A percentile compares a stretch with the other conserved stretches of the same genome.
These are phyloP conservation scores for Metschnikowia cubensis DNA, from an alignment of 805 yeast genomes.

Conservation along the genomic window DNA sequence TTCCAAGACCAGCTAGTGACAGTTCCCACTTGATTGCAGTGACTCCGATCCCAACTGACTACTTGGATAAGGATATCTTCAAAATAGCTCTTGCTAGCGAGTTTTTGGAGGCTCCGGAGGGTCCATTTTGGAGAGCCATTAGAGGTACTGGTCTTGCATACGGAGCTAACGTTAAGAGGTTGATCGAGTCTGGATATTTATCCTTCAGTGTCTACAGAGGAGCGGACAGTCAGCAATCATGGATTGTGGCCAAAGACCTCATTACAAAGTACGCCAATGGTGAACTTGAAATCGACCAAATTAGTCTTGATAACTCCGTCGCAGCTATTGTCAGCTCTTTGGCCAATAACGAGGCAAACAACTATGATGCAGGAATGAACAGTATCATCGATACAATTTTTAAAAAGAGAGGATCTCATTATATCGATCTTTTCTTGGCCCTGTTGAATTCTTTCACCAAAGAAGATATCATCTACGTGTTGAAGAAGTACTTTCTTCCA, in stretches of 20 bases:
- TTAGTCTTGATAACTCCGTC: conserved; percentile 66
- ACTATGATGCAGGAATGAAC: conserved; percentile 57
- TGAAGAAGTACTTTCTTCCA: conserved; percentile 59
- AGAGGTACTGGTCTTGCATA: conserved; percentile 94
- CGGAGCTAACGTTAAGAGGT: conserved; percentile 62
- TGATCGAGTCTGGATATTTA: conserved; percentile 64
- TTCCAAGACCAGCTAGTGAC: conserved; percentile 80
- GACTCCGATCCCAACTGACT: conserved; percentile 54
- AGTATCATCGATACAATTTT: conserved; percentile 66
- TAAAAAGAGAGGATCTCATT: conserved; percentile 67
- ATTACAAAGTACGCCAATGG: conserved; percentile 61
- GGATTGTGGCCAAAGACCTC: conserved; percentile 59
- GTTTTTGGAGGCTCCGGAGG: conserved; percentile 82
- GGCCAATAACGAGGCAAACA: conserved; percentile 66
- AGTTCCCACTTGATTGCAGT: conserved; percentile 64
- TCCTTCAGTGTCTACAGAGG: conserved; percentile 74
- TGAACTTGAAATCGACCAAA: conserved; percentile 47
- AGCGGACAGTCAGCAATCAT: conserved; percentile 69
- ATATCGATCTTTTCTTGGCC: conserved; percentile 49
- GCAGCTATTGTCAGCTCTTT: conserved; percentile 69
- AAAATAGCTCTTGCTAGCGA: conserved; percentile 71
- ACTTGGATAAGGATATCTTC: conserved; percentile 52
- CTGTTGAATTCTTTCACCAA: conserved; percentile 50
- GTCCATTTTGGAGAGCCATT: conserved; percentile 95
- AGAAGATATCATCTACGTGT: conserved; percentile 46